These are phyloP conservation scores for Xylaria longipes DNA, from an alignment of 495 filamentous ascomycete genomes.

Conservation along the genomic window DNA sequence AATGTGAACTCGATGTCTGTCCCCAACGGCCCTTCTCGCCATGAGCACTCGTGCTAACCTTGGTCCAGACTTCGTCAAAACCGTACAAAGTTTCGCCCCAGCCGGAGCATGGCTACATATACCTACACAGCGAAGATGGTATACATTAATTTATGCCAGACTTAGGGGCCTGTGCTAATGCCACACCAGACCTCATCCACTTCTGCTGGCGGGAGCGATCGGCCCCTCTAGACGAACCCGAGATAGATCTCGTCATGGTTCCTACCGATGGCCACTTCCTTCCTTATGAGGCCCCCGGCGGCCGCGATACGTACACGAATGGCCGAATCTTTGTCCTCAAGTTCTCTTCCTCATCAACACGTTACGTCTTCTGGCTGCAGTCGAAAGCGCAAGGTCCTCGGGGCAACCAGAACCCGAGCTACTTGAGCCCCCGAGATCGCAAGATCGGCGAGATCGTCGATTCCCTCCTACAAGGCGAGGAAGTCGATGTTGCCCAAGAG, in stretches of 20 bases:
- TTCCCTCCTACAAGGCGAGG: conserved; percentile 81
- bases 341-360: conserved; percentile 89
- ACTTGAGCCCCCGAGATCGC: conserved; percentile 80
- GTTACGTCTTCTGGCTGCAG: conserved; percentile 96
- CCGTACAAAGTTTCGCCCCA: conserved; percentile 72
- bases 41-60: conserved; percentile 38
- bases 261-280: conserved; percentile 84
- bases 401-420: conserved; percentile 65
- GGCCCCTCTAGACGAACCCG: conserved; percentile 32
- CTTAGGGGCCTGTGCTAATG: conserved; percentile 31
- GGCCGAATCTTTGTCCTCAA: conserved; percentile 93
- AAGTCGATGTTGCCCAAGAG: conserved; percentile 83
- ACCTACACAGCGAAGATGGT: conserved; percentile 94
- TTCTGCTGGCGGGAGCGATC: conserved; percentile 87
- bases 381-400: conserved; percentile 77
- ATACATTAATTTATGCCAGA: conserved; percentile 23
- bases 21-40: conserved; percentile 12
- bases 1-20: conserved; percentile 84
- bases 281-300: conserved; percentile 67
- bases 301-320: conserved; percentile 68
- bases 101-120: conserved; percentile 83
- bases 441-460: conserved; percentile 87
- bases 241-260: conserved; percentile 51
- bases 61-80: conserved; percentile 58
- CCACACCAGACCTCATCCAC: conserved; percentile 75